phyloP scores from a whole-genome alignment of 345 rosid genomes.

The Kandelia obovata region DNA sequence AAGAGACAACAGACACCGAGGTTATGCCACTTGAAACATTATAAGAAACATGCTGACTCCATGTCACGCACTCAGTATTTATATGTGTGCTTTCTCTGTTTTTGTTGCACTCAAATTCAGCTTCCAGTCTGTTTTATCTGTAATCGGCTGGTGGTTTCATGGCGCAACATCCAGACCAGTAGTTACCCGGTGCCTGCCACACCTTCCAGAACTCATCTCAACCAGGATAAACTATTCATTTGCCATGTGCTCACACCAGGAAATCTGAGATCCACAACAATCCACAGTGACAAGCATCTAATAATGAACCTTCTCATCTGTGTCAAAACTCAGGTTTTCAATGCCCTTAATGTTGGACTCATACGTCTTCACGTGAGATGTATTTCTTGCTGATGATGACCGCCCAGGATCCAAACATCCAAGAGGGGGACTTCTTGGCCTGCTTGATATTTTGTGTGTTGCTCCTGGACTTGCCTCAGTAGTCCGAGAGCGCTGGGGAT shows the following conservation, averaged over 20 bases:
- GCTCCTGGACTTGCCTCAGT: constrained; percentile 54
- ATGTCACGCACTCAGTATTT: too few species aligned
- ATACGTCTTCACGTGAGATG: constrained; percentile 41
- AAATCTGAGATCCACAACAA: constrained; percentile 37
- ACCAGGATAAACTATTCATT: constrained; percentile 14
- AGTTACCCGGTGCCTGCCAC: too few species aligned
- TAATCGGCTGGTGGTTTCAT: too few species aligned
- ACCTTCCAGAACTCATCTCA: constrained; percentile 12
- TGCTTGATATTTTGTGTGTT: constrained; percentile 44
- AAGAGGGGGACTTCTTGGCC: constrained; percentile 47
- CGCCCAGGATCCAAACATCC: constrained; percentile 62
- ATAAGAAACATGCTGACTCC: too few species aligned
- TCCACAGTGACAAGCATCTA: constrained; percentile 19
- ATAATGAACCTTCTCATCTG: constrained; percentile 46
- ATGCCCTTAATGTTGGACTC: constrained; percentile 66
- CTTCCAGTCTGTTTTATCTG: too few species aligned
- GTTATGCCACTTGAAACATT: too few species aligned
- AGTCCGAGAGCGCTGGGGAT: constrained; percentile 44
- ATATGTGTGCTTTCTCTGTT: too few species aligned
- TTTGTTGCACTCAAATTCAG: too few species aligned
- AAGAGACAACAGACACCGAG: too few species aligned
- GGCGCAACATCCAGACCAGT: too few species aligned
- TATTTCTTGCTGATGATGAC: constrained; percentile 47
- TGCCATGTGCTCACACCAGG: constrained; percentile 14
- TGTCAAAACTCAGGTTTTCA: constrained; percentile 52